Base-by-base conservation (phyloP, 23 red algal genomes). In the Gracilaria domingensis region DNA sequence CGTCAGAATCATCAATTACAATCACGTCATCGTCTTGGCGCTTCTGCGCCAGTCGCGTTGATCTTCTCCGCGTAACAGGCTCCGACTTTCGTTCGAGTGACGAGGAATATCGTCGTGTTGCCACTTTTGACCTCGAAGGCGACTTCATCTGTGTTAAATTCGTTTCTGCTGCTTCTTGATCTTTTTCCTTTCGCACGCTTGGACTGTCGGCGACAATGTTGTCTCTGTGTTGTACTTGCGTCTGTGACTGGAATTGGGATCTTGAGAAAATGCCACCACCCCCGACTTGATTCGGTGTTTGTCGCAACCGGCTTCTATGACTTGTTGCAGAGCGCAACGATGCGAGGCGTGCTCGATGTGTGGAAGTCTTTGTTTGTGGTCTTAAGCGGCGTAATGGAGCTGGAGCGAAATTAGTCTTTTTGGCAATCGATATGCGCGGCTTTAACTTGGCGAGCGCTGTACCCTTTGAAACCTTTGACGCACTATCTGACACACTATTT, bases 1-100 rank as follows among this genome's bases (percentile, higher is more conserved):
- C 72, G 45, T 77, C 72, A 12, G 40, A 49, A 20, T 25, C 21
- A 77, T 51, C 45, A 33, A 77, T 77, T 30, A 49, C n/a, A 30
- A 77, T 77, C 26, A 77, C 72, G 11, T 77, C 72, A 77, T 45
- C 23, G 26, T 9, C 7, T 49, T 3, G 38, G 2, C 0, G 38
- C 14, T 48, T 45, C 26, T 50, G 5, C 21, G 42, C 42, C 2
- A 77, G 72, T 48, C 72, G 72, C 34, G 0, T 11, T 48, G 72
- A 77, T 12, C 42, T 25, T 30, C 72, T 50, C 8, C 72, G 49
- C 2, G 23, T 30, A 28, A 77, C 23, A 5, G 30, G 72, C 72
- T 45, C 17, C 26, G 72, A 50, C 34, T 30, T 34, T 8, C 23
- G 38, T 42, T 50, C 13, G 8, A 20, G 30, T 28, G 40, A 29